Base-by-base conservation (phyloP, 1,284 basidiomycete species). In the Coniferiporia weirii region DNA sequence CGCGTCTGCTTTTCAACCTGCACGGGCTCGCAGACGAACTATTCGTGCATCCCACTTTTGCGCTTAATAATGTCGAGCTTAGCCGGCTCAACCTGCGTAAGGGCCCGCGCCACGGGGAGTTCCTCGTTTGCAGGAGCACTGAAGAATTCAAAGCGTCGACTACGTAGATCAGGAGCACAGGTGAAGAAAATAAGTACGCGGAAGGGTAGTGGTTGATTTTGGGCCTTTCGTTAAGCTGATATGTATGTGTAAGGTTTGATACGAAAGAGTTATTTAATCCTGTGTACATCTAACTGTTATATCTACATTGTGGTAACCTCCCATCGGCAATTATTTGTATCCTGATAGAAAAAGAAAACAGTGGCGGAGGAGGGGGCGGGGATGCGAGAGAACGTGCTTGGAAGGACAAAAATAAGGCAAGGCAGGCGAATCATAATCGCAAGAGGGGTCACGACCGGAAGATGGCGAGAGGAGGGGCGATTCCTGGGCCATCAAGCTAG, bases 381-480 rank as follows among this genome's bases (percentile, higher is more conserved):
- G 66, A 64, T 13, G 73, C 78, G 7, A 73, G 75, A 34, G 84
- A 83, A 52, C 76, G 83, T 54, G 83, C 83, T 1, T 82, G 77
- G 77, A 90, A 89, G 66, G 84, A 88, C 64, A 85, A 80, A 68
- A 81, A 86, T 67, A 89, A 89, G 70, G 80, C 83, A 4, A 80
- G 79, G 60, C 71, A 76, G 40, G 83, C 70, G 0, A 89, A 89
- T 64, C 81, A 82, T 64, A 76, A 82, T 64, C 76, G 88, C 20
- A 88, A 85, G 68, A 72, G 84, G 52, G 89, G 85, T 0, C 85
- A 87, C 64, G 89, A 90, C 66, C 89, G 85, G 71, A 91, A 91
- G 73, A 82, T 90, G 84, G 78, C 80, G 0, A 77, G 76, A 61
- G 78, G 52, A 20, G 59, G 59, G 22, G 59, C 36, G 5, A 47